phyloP scores from a whole-genome alignment of 192 early-diverging fungal genomes.

The Gaertneriomyces sp. region DNA sequence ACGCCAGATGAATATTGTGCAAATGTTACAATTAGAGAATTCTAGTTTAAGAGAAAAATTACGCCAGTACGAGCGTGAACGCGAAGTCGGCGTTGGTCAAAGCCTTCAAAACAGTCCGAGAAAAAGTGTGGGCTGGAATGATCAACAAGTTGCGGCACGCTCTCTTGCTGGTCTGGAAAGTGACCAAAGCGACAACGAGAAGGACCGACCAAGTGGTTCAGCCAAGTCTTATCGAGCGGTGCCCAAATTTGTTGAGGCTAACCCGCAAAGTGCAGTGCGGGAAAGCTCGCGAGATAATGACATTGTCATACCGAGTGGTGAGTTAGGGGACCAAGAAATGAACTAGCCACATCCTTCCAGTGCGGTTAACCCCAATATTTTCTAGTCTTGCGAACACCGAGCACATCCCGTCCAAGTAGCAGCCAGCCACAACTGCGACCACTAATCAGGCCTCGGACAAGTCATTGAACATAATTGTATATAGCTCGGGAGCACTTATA shows the following conservation, averaged over 20 bases:
- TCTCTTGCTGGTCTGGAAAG: background rate
- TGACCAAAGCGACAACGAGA: background rate
- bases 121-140: background rate
- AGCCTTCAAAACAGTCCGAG: background rate
- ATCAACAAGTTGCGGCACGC: background rate
- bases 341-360: too few relatives aligned
- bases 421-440: too few relatives aligned
- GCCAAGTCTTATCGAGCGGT: slow-evolving; percentile 12
- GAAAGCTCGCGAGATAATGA: slow-evolving; percentile 8
- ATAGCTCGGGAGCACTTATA: too few relatives aligned
- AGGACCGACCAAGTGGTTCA: slow-evolving; percentile 8
- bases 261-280: background rate
- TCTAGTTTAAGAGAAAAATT: slow-evolving; percentile 24
- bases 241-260: slow-evolving; percentile 9
- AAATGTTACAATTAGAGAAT: slow-evolving; percentile 23
- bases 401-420: too few relatives aligned
- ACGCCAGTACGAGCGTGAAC: slow-evolving; percentile 27
- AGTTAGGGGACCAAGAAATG: background rate
- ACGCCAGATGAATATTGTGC: background rate
- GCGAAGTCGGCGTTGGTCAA: slow-evolving; percentile 9
- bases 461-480: too few relatives aligned
- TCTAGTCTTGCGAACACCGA: too few relatives aligned
- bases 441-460: too few relatives aligned
- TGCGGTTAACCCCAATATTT: too few relatives aligned
- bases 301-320: slow-evolving; percentile 16